Conservation (phyloP, 352 stramenopile genomes). For the Thalassiosira exigua region DNA sequence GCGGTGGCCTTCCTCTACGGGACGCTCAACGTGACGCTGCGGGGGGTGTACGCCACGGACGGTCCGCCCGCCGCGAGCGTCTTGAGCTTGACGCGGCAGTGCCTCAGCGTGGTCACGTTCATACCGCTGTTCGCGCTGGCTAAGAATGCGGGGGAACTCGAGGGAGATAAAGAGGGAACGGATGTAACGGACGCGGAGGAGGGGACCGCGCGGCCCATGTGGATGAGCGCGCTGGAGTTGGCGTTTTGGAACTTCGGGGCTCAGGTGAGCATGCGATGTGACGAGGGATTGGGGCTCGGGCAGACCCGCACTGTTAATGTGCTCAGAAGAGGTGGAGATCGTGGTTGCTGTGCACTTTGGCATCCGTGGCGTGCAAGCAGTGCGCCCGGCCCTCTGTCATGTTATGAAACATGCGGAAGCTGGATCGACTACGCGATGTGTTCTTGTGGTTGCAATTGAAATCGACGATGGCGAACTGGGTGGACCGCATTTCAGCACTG, state of each 20-base stretch:
- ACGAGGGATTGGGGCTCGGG: no score
- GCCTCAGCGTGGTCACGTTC: conserved; percentile 61
- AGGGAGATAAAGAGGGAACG: neutral
- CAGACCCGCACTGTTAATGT: no score
- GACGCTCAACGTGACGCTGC: conserved; percentile 57
- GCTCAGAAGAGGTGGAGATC: no score
- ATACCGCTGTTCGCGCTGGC: conserved; percentile 46
- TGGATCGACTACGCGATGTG: no score
- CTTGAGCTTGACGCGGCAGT: conserved; percentile 52
- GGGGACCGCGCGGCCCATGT: conserved; percentile 34
- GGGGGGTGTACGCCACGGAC: conserved; percentile 51
- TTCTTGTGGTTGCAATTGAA: no score
- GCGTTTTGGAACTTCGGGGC: conserved; percentile 74
- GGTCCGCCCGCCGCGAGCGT: conserved; percentile 41
- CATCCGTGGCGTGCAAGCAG: no score
- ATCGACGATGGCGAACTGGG: no score
- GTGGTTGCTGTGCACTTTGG: no score
- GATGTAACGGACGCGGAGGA: neutral
- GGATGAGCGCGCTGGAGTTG: conserved; percentile 62
- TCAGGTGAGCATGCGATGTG: conserved; percentile 30
- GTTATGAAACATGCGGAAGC: no score
- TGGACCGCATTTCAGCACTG: no score
- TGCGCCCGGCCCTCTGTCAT: no score
- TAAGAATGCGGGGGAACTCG: neutral
- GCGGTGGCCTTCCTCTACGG: conserved; percentile 63